phyloP scores from a whole-genome alignment of 1,284 basidiomycete species.

The Tetrapyrgos nigripes region DNA sequence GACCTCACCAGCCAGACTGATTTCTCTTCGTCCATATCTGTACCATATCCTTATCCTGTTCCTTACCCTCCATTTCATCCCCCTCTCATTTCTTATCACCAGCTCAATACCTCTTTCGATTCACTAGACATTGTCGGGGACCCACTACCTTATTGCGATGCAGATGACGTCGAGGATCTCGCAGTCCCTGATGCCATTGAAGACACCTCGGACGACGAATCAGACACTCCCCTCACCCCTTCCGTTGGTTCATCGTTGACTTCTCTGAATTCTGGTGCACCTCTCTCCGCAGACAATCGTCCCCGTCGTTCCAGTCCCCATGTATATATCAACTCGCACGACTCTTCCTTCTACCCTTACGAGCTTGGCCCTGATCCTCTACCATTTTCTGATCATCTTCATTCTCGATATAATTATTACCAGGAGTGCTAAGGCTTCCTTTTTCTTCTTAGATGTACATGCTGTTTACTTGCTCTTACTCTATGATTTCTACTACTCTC shows the following conservation, averaged over 20 bases:
- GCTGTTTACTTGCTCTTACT: conserved; percentile 14
- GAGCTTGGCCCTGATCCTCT: conserved; percentile 66
- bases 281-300: conserved; percentile 54
- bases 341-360: conserved; percentile 62
- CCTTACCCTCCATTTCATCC: conserved; percentile 71
- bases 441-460: conserved; percentile 26
- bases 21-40: conserved; percentile 52
- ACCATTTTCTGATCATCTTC: conserved; percentile 62
- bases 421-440: conserved; percentile 59
- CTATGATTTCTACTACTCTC: conserved; percentile 16
- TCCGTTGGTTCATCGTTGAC: conserved; percentile 55
- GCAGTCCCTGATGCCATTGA: conserved; percentile 81
- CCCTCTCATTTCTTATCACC: conserved; percentile 55
- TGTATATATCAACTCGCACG: conserved; percentile 66
- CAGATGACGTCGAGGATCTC: conserved; percentile 68
- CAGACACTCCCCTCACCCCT: conserved; percentile 70
- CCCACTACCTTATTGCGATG: conserved; percentile 64
- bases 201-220: conserved; percentile 83
- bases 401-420: conserved; percentile 51
- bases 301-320: conserved; percentile 52
- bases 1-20: conserved; percentile 65
- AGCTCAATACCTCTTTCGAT: conserved; percentile 44
- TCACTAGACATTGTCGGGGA: conserved; percentile 50
- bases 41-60: conserved; percentile 51
- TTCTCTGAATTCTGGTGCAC: conserved; percentile 53